Evolutionary conservation across 1,284 basidiomycete species (phyloP), one percentile per base, ranked within the genome.

Genomic region (Melampsora larici-populina): DNA sequence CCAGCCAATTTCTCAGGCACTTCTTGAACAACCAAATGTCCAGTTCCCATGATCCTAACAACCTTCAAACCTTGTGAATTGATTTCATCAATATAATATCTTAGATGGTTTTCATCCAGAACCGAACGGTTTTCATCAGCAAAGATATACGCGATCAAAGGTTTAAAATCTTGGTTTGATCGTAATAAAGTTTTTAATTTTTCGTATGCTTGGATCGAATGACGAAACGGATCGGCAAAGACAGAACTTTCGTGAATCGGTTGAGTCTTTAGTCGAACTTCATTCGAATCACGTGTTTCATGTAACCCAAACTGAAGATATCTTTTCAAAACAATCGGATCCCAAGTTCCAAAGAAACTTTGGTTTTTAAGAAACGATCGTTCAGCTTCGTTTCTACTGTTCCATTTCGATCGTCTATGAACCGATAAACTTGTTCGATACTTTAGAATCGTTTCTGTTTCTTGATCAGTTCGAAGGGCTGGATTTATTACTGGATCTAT

Each of bases 401-500:
- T 24, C 93, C 87, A 58, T 84, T 83, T n/a, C 93, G 82, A 0
- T 90, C 90, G 15, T 87, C 87, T 0, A 81, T 62, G 0, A 81
- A 78, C 78, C 64, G 83, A 79, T 79, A 79, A 51, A 86, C 83
- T 77, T 26, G 40, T 73, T 43, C 40, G 6, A 60, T 48, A 74
- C 66, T 1, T 46, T 40, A 29, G 24, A 36, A 49, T 51, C 33
- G 46, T 46, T 13, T 48, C 62, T 46, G 26, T 40, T 58, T 79
- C 58, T 31, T 79, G 36, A 55, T 78, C 51, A 82, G 84, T 81
- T 81, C 84, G 65, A n/a, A n/a, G 7, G 6, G 55, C 13, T 1
- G 85, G 84, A 4, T 86, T 79, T 49, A 93, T 88, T 74, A 92
- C 87, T 0, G 95, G 93, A 82, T 97, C 94, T 33, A 95, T 84